Base-by-base conservation (phyloP, 345 rosid genomes). In the Boechera retrofracta region DNA sequence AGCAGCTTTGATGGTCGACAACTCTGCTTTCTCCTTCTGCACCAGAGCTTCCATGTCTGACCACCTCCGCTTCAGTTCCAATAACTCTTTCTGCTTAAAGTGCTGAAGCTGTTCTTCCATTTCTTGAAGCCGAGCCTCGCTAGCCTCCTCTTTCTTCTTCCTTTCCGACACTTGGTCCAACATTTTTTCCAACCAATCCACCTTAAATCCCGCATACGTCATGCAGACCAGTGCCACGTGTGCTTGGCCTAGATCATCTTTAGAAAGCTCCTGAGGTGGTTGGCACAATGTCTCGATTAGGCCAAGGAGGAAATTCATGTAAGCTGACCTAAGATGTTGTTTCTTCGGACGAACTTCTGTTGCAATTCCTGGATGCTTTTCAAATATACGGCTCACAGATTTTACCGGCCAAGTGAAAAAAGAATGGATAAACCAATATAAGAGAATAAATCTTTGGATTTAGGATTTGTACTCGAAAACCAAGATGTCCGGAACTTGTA, bases 131-230 rank as follows among this genome's bases (percentile, higher is more conserved):
- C 11, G 13, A 5, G 47, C 6, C 29, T 15, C 36, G 11, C 16
- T 16, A 16, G 16, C 16, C 16, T 16, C 16, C 16, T 6, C 42
- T 4, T 41, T 32, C 18, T 29, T 12, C 74, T 41, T 71, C 32
- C 10, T 71, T 47, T 57, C 9, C 15, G 0, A 2, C 10, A 71
- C 55, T 0, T 71, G 16, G 16, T 16, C 16, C 31, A n/a, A n/a
- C 15, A 18, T 57, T 11, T n/a, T 44, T 42, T 71, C 54, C 42
- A 71, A 12, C 74, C 66, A 71, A 47, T 57, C 74, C 32, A 71
- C 7, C 32, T 71, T 42, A 35, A 71, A 48, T 2, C 75, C 75
- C 2, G n/a, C 75, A 41, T 10, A 1, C 21, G n/a, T 48, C 55
- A 71, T 11, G 11, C 0, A 31, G 6, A 0, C 11, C 10, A 71